Base-by-base conservation (phyloP, 768 basidiomycete genomes). In the Exidia glandulosa region DNA sequence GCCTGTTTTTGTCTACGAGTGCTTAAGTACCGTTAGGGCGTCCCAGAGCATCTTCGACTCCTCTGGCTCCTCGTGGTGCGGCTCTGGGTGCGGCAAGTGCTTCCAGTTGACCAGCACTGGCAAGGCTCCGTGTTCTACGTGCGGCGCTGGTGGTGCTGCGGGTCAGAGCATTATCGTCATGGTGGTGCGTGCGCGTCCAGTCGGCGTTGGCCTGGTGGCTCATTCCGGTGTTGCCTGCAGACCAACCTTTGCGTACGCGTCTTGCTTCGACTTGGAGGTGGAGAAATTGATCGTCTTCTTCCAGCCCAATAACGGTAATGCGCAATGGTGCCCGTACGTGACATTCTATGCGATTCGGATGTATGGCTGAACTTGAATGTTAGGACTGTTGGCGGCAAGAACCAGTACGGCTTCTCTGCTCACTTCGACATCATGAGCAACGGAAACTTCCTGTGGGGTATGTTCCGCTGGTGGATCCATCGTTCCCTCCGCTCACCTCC, bases 81-180 rank as follows among this genome's bases (percentile, higher is more conserved):
- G 57, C 30, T 16, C 14, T 19, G 57, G 57, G 13, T 57, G 57
- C 57, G 57, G 57, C 14, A 34, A n/a, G 6, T 57, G 57, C 57
- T 57, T 32, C 57, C 10, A 57, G 57, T 13, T 57, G 9, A 57
- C 34, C 0, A 45, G 41, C 41, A 45, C 41, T 5, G 54, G 57
- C 27, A 32, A 57, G 14, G 30, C 57, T 12, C 32, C 57, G 9
- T 57, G 57, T 32, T 34, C 32, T 14, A 41, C 57, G 10, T 57
- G 57, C 32, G 57, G 57, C 7, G 36, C 57, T 33, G 57, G 57
- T 5, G 57, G 32, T 5, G 57, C 31, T 6, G 30, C 57, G 5
- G 57, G 57, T 2, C 57, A 57, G 34, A 57, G 32, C 32, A 57
- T 57, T 27, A 57, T 25, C 36, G 57, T 57, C 25, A 57, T 57